Evolutionary conservation across 805 yeast species (phyloP), one percentile per base, ranked within the genome.

Genomic region (Candida khao-thaluensis): DNA sequence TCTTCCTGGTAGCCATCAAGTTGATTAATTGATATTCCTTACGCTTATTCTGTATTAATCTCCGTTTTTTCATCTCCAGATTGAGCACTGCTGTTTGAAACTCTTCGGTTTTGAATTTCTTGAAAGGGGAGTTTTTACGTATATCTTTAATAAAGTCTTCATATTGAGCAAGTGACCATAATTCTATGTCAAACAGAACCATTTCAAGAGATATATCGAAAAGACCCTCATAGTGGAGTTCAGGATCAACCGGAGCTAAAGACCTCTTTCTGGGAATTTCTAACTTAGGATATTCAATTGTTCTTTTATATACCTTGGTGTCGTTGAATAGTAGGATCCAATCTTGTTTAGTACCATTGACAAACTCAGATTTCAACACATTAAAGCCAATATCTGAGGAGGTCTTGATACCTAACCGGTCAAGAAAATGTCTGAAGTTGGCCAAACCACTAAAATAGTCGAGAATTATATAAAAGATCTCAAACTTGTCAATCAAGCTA

Each of bases 21-120:
- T 73, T 74, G 34, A 76, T 77, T 72, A 85, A 69, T 47, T 83
- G 81, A 32, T 76, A 71, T 40, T 81, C 86, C 54, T 77, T 81
- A 48, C 72, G 76, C 49, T 84, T 66, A 45, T 76, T 76, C 20
- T 73, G 54, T 12, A 79, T 64, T 42, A 71, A 72, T 49, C 71
- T 75, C 46, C 86, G 64, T 49, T 77, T 77, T 42, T 69, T 71
- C 27, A 76, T 48, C 51, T 81, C 86, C n/a, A 18, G 10, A 14
- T 26, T 26, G 6, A 44, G 10, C 5, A 47, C 14, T 15, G 42
- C 30, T 4, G 33, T 10, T 26, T 42, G 45, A 31, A 44, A 40
- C 2, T 42, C 48, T 12, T 23, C 20, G 15, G 26, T 34, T 8
- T 18, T 17, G 3, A 47, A 21, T 4, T 6, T n/a, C 12, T 36